phyloP scores from a whole-genome alignment of 2,329 filamentous ascomycete species.

The Stagonosporopsis cucurbitacearum region DNA sequence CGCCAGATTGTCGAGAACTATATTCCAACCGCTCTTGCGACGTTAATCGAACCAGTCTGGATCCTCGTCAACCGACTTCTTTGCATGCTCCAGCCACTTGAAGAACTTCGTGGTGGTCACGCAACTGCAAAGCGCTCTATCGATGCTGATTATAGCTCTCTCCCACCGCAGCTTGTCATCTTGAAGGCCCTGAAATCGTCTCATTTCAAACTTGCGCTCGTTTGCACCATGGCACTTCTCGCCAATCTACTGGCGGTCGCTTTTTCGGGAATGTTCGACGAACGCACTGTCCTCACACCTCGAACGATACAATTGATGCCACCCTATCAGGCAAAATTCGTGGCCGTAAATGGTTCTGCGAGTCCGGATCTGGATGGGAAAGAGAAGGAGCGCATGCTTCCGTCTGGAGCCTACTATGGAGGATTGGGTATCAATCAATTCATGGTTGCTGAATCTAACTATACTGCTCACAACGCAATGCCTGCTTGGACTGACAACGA shows the following conservation, averaged over 20 bases:
- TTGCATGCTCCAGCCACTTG: slow-evolving; percentile 62
- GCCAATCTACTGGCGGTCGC: slow-evolving; percentile 62
- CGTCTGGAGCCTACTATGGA: slow-evolving; percentile 37
- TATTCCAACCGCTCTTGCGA: slow-evolving; percentile 62
- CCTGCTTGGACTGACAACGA: slow-evolving; percentile 59
- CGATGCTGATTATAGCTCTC: slow-evolving; percentile 60
- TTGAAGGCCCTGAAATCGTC: slow-evolving; percentile 54
- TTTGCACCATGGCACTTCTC: slow-evolving; percentile 59
- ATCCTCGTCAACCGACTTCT: slow-evolving; percentile 61
- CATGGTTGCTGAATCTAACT: slow-evolving; percentile 55
- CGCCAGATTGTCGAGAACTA: slow-evolving; percentile 59
- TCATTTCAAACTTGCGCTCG: slow-evolving; percentile 56
- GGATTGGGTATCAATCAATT: slow-evolving; percentile 48
- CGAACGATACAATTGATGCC: slow-evolving; percentile 9
- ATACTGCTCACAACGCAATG: slow-evolving; percentile 51
- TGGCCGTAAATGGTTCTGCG: too few species aligned
- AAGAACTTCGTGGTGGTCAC: slow-evolving; percentile 55
- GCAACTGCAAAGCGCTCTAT: slow-evolving; percentile 39
- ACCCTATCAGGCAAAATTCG: slow-evolving; percentile 29
- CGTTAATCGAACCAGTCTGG: slow-evolving; percentile 64
- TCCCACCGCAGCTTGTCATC: slow-evolving; percentile 62
- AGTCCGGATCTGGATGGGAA: too few species aligned
- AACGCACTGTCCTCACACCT: slow-evolving; percentile 30
- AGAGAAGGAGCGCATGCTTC: too few species aligned
- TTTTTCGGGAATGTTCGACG: slow-evolving; percentile 59